A percentile compares a stretch with the other conserved stretches of the same genome.
Evolutionary conservation across 2,329 filamentous ascomycete species (phyloP).

Genomic region (Ascocoryne sarcoides): DNA sequence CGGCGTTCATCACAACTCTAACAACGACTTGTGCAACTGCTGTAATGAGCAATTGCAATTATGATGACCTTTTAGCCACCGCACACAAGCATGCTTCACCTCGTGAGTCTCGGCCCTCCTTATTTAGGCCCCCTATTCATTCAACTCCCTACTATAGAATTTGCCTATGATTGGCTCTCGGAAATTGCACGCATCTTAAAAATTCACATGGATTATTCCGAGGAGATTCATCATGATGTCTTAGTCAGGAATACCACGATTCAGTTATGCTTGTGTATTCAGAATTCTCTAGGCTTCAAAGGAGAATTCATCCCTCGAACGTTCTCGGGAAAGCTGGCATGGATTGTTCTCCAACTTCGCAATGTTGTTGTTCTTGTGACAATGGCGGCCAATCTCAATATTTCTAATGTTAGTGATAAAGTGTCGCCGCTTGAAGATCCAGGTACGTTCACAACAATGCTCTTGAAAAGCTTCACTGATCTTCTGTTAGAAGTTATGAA

Average conservation of each 20-base stretch:
- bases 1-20: constrained; percentile 53
- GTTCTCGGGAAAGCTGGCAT: constrained; percentile 65
- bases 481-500: constrained; percentile 54
- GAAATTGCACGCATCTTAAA: constrained; percentile 63
- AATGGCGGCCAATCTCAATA: constrained; percentile 45
- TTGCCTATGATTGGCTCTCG: constrained; percentile 52
- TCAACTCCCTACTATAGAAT: constrained; percentile 34
- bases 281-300: constrained; percentile 68
- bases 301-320: constrained; percentile 52
- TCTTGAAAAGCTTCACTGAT: constrained; percentile 1
- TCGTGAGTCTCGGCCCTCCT: constrained; percentile 15
- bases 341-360: constrained; percentile 65
- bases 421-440: constrained; percentile 55
- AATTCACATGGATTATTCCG: constrained; percentile 71
- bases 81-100: constrained; percentile 33
- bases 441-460: constrained; percentile 32
- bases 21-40: constrained; percentile 43
- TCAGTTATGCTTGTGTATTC: constrained; percentile 67
- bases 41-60: constrained; percentile 40
- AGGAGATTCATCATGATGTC: constrained; percentile 62
- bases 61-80: constrained; percentile 65
- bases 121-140: not conserved
- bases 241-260: constrained; percentile 66
- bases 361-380: constrained; percentile 60
- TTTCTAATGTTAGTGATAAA: constrained; percentile 44